Percentiles rank a stretch among this genome's conserved stretches.
These are phyloP conservation scores for Populus tomentosa DNA, from an alignment of 441 rosid genomes.

Conservation along the genomic window DNA sequence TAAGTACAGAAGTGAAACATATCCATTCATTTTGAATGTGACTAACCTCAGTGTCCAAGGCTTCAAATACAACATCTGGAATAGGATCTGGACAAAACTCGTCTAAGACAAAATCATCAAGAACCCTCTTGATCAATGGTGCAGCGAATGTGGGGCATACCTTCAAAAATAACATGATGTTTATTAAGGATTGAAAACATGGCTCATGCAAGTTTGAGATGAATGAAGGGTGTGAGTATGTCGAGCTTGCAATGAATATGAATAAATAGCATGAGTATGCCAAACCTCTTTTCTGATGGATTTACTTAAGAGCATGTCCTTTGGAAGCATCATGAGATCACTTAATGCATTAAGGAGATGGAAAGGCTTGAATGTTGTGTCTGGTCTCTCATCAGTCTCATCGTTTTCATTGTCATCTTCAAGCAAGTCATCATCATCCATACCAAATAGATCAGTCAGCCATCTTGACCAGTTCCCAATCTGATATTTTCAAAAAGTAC, in stretches of 20 bases:
- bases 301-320: constrained; percentile 76
- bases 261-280: background rate
- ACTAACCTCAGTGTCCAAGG: constrained; percentile 73
- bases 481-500: constrained; percentile 33
- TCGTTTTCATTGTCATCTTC: constrained; percentile 36
- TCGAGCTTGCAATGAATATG: background rate
- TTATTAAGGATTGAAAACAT: constrained; percentile 17
- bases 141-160: constrained; percentile 86
- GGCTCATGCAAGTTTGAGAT: constrained; percentile 2
- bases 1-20: background rate
- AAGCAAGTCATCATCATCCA: constrained; percentile 53
- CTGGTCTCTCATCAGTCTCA: constrained; percentile 32
- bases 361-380: constrained; percentile 64
- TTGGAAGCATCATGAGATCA: constrained; percentile 99
- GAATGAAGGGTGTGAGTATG: background rate
- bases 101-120: constrained; percentile 67
- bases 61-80: constrained; percentile 73
- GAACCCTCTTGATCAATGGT: constrained; percentile 71
- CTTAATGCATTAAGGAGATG: constrained; percentile 85
- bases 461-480: constrained; percentile 98
- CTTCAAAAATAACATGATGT: constrained; percentile 33
- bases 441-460: constrained; percentile 85
- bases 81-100: constrained; percentile 95
- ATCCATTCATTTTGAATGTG: constrained; percentile 9
- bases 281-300: constrained; percentile 81